Evolutionary conservation across 106 monocot species (phyloP), one percentile per base, ranked within the genome.

Genomic region (Dioscorea dumetorum): DNA sequence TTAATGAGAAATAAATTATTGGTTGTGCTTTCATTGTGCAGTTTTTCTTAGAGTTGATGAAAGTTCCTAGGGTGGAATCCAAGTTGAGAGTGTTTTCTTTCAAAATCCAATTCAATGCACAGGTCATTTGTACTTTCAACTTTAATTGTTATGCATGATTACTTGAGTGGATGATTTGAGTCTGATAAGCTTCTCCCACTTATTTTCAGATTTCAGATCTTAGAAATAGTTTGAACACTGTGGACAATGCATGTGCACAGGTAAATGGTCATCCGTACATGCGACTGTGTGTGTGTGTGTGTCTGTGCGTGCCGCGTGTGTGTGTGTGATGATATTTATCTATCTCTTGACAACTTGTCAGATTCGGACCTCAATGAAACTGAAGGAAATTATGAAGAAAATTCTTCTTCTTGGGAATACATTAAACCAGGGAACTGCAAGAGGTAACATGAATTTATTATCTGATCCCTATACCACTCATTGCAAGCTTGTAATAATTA

Each of bases 371-470:
- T 90, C 90, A 66, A 49, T 80, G 33, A 90, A 85, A 52, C 58
- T 90, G 61, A 90, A 85, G 72, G 90, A 90, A 73, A 78, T 85
- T 32, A 85, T 90, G 90, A 90, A 85, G 82, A 90, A 83, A 73
- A 83, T 90, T 69, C 54, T 90, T 62, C 63, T 71, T 67, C 82
- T 90, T 70, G 90, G 90, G 51, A 90, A 90, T 70, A 80, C 80
- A 51, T 78, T 90, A 57, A 90, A 90, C 77, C 90, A 90, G 67
- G 90, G 90, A 52, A 90, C 90, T 80, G 90, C 90, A 48, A 83
- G 83, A 78, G 90, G 90, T 90, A 86, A 41, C 41, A 28, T 41
- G 41, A 41, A 41, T 41, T 41, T 41, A 3, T 41, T 41, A 41
- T 41, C 9, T 41, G 41, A 41, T 41, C 41, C 6, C 9, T 41